Conservation (phyloP, 257 asterid species). For the Echium plantagineum region DNA sequence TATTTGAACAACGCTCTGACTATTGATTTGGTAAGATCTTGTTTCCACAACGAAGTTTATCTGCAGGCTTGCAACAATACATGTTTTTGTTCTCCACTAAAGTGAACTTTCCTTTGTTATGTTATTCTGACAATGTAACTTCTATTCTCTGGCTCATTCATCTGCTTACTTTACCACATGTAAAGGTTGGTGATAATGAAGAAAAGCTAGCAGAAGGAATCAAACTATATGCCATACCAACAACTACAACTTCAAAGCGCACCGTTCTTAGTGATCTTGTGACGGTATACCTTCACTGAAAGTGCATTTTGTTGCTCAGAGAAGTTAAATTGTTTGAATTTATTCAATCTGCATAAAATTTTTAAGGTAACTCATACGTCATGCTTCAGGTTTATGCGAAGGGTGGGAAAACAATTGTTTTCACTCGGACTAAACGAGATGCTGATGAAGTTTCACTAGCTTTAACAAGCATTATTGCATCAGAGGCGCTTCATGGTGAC, state of each 20-base stretch:
- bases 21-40: constrained; percentile 60
- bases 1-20: constrained; percentile 73
- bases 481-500: constrained; percentile 97
- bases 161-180: constrained; percentile 9
- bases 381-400: constrained; percentile 63
- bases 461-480: constrained; percentile 63
- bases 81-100: background rate
- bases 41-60: constrained; percentile 1
- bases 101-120: background rate
- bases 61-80: constrained; percentile 1
- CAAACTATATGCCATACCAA: constrained; percentile 60
- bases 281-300: constrained; percentile 30
- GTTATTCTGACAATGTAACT: background rate
- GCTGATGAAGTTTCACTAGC: constrained; percentile 90
- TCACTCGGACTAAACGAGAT: constrained; percentile 85
- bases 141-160: constrained; percentile 2
- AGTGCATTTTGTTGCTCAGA: background rate
- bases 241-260: constrained; percentile 57
- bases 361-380: background rate
- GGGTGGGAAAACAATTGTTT: constrained; percentile 90
- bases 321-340: background rate
- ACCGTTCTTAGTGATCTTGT: constrained; percentile 70
- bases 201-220: constrained; percentile 89
- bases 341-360: background rate
- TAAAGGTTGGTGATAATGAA: constrained; percentile 69